These are phyloP conservation scores for Lachnellula hyalina DNA, from an alignment of 2,329 filamentous ascomycete genomes.

Conservation along the genomic window DNA sequence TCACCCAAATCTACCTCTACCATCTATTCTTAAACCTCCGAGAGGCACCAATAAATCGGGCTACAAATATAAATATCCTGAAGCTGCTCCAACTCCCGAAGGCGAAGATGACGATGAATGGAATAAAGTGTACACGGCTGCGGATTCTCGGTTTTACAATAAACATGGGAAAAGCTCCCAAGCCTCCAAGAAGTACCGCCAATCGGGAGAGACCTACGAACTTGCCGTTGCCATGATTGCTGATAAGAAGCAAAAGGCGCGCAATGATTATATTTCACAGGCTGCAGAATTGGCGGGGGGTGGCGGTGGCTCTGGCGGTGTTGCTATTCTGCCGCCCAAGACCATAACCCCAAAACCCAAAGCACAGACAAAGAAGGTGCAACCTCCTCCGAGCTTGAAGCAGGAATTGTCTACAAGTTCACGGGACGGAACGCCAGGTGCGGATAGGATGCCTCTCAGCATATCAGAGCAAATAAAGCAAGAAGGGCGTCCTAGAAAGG, in stretches of 20 bases:
- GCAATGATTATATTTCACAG: not conserved
- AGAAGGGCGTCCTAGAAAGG: constrained; percentile 25
- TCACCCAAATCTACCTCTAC: not conserved
- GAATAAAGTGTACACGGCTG: constrained; percentile 30
- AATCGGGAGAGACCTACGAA: constrained; percentile 21
- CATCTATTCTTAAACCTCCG: not conserved
- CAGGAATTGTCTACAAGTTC: constrained; percentile 19
- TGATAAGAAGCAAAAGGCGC: constrained; percentile 25
- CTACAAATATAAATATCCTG: constrained; percentile 31
- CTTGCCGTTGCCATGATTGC: constrained; percentile 23
- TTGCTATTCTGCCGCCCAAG: not conserved
- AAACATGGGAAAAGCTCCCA: constrained; percentile 23
- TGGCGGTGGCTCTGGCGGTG: not conserved
- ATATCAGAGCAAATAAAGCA: constrained; percentile 30
- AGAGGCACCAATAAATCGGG: constrained; percentile 14
- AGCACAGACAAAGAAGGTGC: constrained; percentile 5
- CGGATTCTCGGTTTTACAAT: constrained; percentile 31
- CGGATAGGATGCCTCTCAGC: constrained; percentile 19
- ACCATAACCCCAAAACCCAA: constrained; percentile 14
- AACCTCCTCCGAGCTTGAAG: constrained; percentile 11
- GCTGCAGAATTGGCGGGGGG: not conserved
- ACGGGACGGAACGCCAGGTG: constrained; percentile 20
- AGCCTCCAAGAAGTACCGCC: constrained; percentile 23
- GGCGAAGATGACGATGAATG: constrained; percentile 28
- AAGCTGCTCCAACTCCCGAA: constrained; percentile 27